Base-by-base conservation (phyloP, 2,329 filamentous ascomycete species). In the Tetracladium maxilliforme region DNA sequence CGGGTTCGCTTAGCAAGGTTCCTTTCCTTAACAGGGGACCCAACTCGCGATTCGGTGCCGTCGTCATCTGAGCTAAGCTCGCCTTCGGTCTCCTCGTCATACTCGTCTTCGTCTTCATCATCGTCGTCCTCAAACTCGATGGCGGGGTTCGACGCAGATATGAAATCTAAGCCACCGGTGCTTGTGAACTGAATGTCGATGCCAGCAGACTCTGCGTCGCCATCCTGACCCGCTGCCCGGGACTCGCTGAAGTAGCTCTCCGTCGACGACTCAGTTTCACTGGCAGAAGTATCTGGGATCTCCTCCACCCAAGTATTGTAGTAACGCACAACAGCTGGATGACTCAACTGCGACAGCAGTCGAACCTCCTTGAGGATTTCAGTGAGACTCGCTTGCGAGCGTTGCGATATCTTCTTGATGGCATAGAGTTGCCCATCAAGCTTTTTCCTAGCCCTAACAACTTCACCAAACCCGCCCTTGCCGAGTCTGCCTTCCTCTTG, bases 281-380 rank as follows among this genome's bases (percentile, higher is more conserved):
- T 64, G 7, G 65, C 61, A 3, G 54, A 47, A 18, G 52, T 42
- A 29, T 72, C 64, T 6, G 53, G 48, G 10, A 70, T 47, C 38
- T 86, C 75, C 46, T 95, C 87, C 2, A 90, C 70, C 90, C 90
- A 98, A 3, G 90, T 86, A 27, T 84, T 86, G 50, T 86, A 94
- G 47, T 98, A 98, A 22, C 90, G 73, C 21, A 47, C 42, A 10
- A 76, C 70, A 13, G 70, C 64, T 4, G 86, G 86, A 48, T 95
- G 87, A 40, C 92, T 94, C 29, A 98, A 65, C 31, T 83, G 72
- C n/a, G 87, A 92, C 10, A 98, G 60, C 7, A 95, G 56, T 45
- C 86, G 77, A 20, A 94, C 87, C 47, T 90, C 81, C 27, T 80
- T 83, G 14, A 87, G 47, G 9, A 86, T 74, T 43, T 93, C 80